Evolutionary conservation across 2,329 filamentous ascomycete genomes (phyloP).

Genomic region (Didymellaceae sp.): DNA sequence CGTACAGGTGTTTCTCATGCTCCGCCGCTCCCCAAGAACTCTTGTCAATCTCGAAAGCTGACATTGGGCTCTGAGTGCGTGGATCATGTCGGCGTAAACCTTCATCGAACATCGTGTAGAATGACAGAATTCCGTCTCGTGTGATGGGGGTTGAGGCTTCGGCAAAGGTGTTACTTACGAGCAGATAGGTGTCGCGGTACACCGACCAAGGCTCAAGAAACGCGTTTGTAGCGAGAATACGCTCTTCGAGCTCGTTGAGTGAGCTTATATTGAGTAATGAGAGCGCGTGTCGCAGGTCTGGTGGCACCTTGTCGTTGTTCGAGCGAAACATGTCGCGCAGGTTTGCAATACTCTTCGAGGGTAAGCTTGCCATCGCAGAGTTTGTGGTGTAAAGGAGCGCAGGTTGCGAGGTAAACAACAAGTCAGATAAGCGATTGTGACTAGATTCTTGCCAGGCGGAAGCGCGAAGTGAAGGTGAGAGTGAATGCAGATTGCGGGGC

Average conservation of each 20-base stretch:
- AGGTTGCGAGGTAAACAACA: too few relatives aligned
- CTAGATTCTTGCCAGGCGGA: too few relatives aligned
- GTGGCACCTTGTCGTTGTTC: slow-evolving; percentile 24
- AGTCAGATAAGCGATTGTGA: too few relatives aligned
- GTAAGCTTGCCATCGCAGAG: background rate
- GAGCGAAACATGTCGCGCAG: slow-evolving; percentile 25
- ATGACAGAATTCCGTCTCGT: slow-evolving; percentile 37
- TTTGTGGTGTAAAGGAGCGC: too few relatives aligned
- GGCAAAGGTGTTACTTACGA: slow-evolving; percentile 24
- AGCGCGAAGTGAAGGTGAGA: background rate
- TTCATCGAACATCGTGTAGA: slow-evolving; percentile 43
- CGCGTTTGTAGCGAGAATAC: slow-evolving; percentile 34
- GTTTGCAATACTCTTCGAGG: slow-evolving; percentile 9
- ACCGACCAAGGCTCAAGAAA: slow-evolving; percentile 42
- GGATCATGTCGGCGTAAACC: slow-evolving; percentile 36
- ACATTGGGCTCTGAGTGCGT: slow-evolving; percentile 23
- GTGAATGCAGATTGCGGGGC: background rate
- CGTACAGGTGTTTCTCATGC: slow-evolving; percentile 43
- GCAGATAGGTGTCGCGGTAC: slow-evolving; percentile 38
- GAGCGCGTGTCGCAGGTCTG: slow-evolving; percentile 32
- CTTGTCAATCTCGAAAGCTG: slow-evolving; percentile 35
- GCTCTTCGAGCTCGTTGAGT: slow-evolving; percentile 34
- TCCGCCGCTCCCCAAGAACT: slow-evolving; percentile 33
- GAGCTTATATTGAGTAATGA: slow-evolving; percentile 28
- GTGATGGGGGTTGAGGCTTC: slow-evolving; percentile 25